Evolutionary conservation across 768 basidiomycete species (phyloP).

Genomic region (Rhodotorula sphaerocarpa): DNA sequence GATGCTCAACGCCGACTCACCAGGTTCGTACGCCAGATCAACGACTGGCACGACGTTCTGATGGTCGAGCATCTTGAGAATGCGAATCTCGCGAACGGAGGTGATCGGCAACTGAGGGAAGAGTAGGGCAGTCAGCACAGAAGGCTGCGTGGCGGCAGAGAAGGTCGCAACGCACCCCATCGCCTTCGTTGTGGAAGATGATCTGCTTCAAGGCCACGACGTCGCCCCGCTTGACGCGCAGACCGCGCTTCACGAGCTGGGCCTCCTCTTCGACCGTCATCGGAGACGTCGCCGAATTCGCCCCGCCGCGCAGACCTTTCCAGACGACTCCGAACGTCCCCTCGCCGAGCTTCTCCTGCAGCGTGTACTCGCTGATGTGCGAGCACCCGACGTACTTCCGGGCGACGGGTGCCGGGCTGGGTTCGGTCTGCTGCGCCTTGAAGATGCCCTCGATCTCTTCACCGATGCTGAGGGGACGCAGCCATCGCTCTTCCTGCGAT

Average conservation of each 20-base stretch:
- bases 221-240: conserved; percentile 42
- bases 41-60: conserved; percentile 74
- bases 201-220: conserved; percentile 86
- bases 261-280: conserved; percentile 7
- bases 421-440: too few relatives aligned
- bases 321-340: conserved; percentile 84
- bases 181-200: conserved; percentile 90
- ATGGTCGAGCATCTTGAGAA: conserved; percentile 80
- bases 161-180: conserved; percentile 56
- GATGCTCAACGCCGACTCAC: conserved; percentile 29
- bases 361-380: conserved; percentile 63
- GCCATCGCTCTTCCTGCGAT: too few relatives aligned
- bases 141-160: background rate
- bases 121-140: background rate
- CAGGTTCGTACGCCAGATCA: conserved; percentile 74
- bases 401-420: too few relatives aligned
- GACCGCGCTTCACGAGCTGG: background rate
- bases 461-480: too few relatives aligned
- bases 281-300: background rate
- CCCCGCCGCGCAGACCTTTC: conserved; percentile 16
- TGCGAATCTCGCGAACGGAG: conserved; percentile 91
- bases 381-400: conserved; percentile 40
- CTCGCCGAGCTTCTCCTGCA: conserved; percentile 82
- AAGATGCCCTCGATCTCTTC: too few relatives aligned
- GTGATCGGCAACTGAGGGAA: conserved; percentile 62